These are phyloP conservation scores for Corylus americana DNA, from an alignment of 306 rosid genomes.

Conservation along the genomic window DNA sequence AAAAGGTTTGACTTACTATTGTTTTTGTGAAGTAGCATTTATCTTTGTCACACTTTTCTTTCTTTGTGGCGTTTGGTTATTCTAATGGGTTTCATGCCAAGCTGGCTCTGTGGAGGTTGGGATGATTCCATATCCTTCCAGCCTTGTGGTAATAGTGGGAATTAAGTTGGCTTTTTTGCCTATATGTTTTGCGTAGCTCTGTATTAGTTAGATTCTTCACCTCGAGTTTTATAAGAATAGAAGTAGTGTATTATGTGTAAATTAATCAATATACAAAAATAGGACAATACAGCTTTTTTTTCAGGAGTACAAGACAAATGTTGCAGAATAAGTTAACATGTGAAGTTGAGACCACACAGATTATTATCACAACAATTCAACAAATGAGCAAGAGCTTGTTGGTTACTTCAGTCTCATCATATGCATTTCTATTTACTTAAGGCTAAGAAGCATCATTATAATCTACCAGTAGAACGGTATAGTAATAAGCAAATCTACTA, in stretches of 20 bases:
- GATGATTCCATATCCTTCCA: not conserved
- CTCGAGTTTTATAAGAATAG: not conserved
- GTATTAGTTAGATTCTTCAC: not conserved
- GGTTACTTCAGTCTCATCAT: not conserved
- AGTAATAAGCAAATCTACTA: not conserved
- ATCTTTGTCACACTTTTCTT: not conserved
- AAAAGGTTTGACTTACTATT: not conserved
- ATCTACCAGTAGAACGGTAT: conserved; percentile 1
- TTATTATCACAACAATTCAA: not conserved
- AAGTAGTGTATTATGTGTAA: not conserved
- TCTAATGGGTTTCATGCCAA: not conserved
- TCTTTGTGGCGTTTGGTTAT: not conserved
- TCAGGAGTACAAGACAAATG: not conserved
- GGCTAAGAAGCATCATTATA: not conserved
- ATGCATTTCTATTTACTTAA: not conserved
- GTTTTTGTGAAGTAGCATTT: not conserved
- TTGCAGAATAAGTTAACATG: not conserved
- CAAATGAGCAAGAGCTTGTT: not conserved
- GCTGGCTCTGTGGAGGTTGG: not conserved
- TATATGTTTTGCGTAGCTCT: not conserved
- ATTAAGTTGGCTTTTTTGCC: too few relatives aligned
- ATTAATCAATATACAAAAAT: not conserved
- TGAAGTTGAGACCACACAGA: not conserved
- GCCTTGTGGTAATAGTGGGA: not conserved
- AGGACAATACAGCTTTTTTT: not conserved